Base-by-base conservation (phyloP, 139 green algal genomes). In the Chara braunii region DNA sequence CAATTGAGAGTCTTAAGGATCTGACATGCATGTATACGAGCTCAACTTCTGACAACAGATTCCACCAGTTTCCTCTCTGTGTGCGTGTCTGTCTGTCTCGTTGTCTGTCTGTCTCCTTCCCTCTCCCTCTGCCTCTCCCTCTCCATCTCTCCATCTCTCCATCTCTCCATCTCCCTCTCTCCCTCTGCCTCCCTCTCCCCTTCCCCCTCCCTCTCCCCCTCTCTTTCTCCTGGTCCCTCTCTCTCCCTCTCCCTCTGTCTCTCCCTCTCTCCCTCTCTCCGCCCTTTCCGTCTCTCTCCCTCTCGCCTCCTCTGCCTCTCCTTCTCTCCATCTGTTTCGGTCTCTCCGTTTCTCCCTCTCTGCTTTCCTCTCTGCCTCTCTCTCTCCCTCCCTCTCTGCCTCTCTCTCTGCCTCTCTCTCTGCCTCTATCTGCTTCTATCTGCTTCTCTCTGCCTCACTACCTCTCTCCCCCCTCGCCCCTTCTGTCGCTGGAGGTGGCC, bases 21-120 rank as follows among this genome's bases (percentile, higher is more conserved):
- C 24, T 1, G 2, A 1, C n/a, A 51, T 48, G 40, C 18, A 29
- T 48, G 18, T 48, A 18, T 29, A 18, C 18, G 40, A 48, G 40
- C 40, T 48, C 40, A 48, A 29, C 18, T 48, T 18, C 18, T 18
- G 18, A 18, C 18, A 48, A 29, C 40, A 29, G 18, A 29, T 48
- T 48, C 18, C 18, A 55, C 35, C 45, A 14, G 5, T 7, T 55
- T 7, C 35, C 45, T 55, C 35, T 40, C 7, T 7, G 8, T 8
- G 8, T 55, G 45, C 8, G 35, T 5, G 33, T 6, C 35, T 55
- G 45, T 55, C 35, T 28, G 33, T 14, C 8, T 55, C 8, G 8
- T 55, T 55, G 8, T 55, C 8, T 6, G 33, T 55, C 45, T 7
- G 29, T 55, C 45, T 55, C 45, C 45, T 55, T 55, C 7, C 8